Conservation (phyloP, 2,329 filamentous ascomycete species). For the Penicillium sp. region DNA sequence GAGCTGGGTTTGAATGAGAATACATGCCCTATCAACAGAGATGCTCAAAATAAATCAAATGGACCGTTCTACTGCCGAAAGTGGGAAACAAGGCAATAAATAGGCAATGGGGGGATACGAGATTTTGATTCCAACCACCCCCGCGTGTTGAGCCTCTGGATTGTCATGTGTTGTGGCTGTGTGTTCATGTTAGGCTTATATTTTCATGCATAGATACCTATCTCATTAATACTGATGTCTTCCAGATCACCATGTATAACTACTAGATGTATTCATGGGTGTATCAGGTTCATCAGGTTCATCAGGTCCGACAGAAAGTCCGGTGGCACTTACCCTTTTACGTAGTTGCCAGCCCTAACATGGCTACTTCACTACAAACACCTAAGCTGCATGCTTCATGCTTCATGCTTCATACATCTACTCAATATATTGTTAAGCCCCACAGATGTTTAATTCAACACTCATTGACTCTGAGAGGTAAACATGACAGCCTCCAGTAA, state of each 20-base stretch:
- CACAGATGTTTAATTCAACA: not conserved
- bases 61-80: not conserved
- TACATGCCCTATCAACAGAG: not conserved
- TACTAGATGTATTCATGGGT: too few relatives aligned
- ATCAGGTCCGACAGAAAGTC: not conserved
- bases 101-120: not conserved
- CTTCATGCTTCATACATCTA: not conserved
- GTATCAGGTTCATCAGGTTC: not conserved
- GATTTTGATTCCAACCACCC: not conserved
- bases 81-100: not conserved
- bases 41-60: not conserved
- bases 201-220: not conserved
- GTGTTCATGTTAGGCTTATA: not conserved
- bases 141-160: not conserved
- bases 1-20: not conserved
- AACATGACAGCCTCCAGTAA: conserved; percentile 23
- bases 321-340: not conserved
- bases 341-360: not conserved
- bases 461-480: not conserved
- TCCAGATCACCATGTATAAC: not conserved
- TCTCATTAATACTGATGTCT: not conserved
- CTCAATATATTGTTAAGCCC: conserved; percentile 1
- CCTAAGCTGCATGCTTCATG: not conserved
- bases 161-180: conserved; percentile 1
- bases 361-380: not conserved